Base-by-base conservation (phyloP, 805 yeast species). In the Wickerhamomyces ciferrii region DNA sequence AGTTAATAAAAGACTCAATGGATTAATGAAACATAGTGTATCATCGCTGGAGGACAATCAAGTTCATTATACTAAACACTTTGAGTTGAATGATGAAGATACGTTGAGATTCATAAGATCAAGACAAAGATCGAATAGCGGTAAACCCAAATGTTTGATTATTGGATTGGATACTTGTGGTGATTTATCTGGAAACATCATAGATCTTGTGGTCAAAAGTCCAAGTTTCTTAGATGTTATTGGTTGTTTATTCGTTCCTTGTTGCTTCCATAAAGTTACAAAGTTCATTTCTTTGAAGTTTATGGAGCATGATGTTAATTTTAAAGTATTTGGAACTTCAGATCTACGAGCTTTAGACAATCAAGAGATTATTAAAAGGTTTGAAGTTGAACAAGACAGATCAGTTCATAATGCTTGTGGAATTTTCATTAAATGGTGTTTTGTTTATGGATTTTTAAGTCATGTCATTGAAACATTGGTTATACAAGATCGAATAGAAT, bases 91-190 rank as follows among this genome's bases (percentile, higher is more conserved):
- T 17, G 35, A 9, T 4, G 5, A 9, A 18, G 23, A 27, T 8
- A 25, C 34, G 5, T 14, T 18, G 4, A 10, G 10, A 15, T 49
- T 42, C 18, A 42, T 51, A 14, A 42, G 24, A 7, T 27, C 47
- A 14, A 32, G 35, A 21, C 25, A 41, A 45, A 49, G 35, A 37
- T 14, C 29, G 3, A 21, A 13, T 11, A 51, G 51, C 27, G 25
- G 8, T 5, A 11, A 3, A 11, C 49, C 56, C 1, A 44, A 41
- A 7, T 43, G 41, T 4, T 14, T 53, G 19, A 15, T 51, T 3
- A 39, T 53, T n/a, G 56, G 56, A 15, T 42, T 53, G 19, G 51
- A 51, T 43, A 35, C 41, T 1, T 53, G 56, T 45, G 53, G 53
- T 3, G 52, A 53, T 24, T 31, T 49, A 36, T 17, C 46, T 4